Evolutionary conservation across 495 filamentous ascomycete genomes (phyloP), one percentile per base, ranked within the genome.

Genomic region (Parathielavia appendiculata): DNA sequence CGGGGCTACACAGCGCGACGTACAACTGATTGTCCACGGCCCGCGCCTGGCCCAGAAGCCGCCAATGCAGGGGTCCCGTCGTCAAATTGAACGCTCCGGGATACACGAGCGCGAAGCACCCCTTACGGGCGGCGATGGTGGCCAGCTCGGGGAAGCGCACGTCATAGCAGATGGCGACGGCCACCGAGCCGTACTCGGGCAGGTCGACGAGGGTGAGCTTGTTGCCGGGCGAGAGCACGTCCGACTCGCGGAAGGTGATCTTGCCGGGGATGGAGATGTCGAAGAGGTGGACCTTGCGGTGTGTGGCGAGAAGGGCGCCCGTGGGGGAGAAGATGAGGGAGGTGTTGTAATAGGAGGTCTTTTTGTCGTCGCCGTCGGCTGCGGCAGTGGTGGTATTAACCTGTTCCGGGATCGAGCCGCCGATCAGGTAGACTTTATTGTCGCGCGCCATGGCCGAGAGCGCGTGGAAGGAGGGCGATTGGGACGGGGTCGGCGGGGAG

Each of bases 261-360:
- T 90, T 89, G 32, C 90, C 92, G 1, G 93, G 93, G 65, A 99
- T 99, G 70, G 92, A 87, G 65, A 99, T 99, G 75, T 99, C 93
- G 75, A 99, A 99, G n/a, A 99, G 80, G 69, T 99, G 93, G 19
- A 93, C 83, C 71, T 99, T 99, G 60, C 93, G 84, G 68, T 99
- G 92, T 3, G 83, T 88, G 4, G 85, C 89, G 11, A 97, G 79
- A n/a, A 97, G 76, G 10, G 78, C 69, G 1, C 93, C 93, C 1
- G 79, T 63, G 0, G 91, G 91, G 13, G 76, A 80, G 73, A 98
- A 98, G 1, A 87, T 84, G 35, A 98, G 79, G 9, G 81, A 86
- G 10, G 93, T 97, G 73, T 98, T 98, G 78, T 92, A 95, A 73
- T 91, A 89, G 64, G 88, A 91, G 49, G 86, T 81, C 7, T 62